Conservation (phyloP, 1,284 basidiomycete species). For the Phylloporus sp. region DNA sequence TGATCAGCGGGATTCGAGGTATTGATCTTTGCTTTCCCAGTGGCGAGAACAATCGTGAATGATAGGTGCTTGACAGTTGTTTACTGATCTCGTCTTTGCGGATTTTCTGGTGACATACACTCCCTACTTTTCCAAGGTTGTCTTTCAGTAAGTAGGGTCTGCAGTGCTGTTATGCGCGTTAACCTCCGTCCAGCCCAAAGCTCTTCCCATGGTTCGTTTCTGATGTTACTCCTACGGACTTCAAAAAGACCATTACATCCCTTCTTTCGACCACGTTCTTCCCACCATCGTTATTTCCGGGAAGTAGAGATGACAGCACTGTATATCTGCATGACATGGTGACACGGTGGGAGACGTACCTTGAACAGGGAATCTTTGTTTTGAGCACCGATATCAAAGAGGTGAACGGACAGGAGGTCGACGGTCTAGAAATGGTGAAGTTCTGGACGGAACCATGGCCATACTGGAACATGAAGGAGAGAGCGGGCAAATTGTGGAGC, state of each 20-base stretch:
- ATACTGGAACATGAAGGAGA: conserved; percentile 78
- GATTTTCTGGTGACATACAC: conserved; percentile 93
- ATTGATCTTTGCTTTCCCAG: not conserved
- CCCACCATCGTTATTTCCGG: conserved; percentile 32
- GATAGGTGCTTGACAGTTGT: conserved; percentile 57
- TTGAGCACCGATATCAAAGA: conserved; percentile 57
- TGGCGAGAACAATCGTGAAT: not conserved
- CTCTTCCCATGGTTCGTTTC: conserved; percentile 94
- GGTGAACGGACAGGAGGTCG: conserved; percentile 14
- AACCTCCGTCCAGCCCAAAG: conserved; percentile 65
- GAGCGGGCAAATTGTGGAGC: conserved; percentile 62
- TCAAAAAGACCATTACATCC: conserved; percentile 53
- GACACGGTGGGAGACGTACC: conserved; percentile 73
- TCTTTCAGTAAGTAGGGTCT: conserved; percentile 78
- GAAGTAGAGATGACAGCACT: conserved; percentile 23
- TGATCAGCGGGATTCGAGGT: conserved; percentile 82
- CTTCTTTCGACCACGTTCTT: conserved; percentile 69
- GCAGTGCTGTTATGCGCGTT: conserved; percentile 2
- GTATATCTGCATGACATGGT: conserved; percentile 66
- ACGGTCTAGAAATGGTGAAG: conserved; percentile 43
- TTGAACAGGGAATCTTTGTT: conserved; percentile 72
- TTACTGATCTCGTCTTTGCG: conserved; percentile 93
- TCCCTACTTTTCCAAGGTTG: conserved; percentile 77
- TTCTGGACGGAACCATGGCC: conserved; percentile 89
- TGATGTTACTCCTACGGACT: conserved; percentile 85